phyloP scores from a whole-genome alignment of 768 basidiomycete genomes.

The Crucibulum laeve region DNA sequence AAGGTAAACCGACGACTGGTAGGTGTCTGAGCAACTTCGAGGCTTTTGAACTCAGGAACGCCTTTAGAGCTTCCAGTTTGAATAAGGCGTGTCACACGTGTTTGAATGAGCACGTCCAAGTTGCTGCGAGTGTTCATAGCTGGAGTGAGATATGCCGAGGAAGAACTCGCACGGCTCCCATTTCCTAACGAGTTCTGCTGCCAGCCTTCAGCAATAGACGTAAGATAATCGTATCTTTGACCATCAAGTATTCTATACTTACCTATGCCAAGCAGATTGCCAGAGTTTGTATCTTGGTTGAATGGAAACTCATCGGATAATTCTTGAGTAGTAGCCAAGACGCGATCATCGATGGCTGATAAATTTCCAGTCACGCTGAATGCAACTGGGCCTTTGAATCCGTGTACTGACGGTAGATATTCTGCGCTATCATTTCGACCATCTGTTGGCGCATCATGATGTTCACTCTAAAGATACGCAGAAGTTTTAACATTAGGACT shows the following conservation, averaged over 20 bases:
- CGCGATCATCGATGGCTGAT: constrained; percentile 18
- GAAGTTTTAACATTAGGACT: too few relatives aligned
- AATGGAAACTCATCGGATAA: constrained; percentile 25
- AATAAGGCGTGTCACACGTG: constrained; percentile 12
- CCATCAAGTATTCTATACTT: neutral
- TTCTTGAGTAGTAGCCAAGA: constrained; percentile 21
- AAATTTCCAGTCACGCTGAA: constrained; percentile 20
- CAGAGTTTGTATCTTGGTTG: constrained; percentile 30
- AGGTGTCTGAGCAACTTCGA: too few relatives aligned
- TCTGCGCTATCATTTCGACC: constrained; percentile 23
- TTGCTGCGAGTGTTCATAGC: constrained; percentile 17
- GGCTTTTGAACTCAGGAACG: too few relatives aligned
- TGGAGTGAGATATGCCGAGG: constrained; percentile 19
- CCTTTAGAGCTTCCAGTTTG: too few relatives aligned
- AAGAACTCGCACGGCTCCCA: constrained; percentile 16
- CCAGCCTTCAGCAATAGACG: constrained; percentile 12
- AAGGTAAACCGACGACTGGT: too few relatives aligned
- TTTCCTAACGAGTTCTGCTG: constrained; percentile 11
- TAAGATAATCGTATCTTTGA: neutral
- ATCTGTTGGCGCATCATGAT: constrained; percentile 20
- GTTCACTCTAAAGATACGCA: too few relatives aligned
- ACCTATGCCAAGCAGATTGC: constrained; percentile 29
- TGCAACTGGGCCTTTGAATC: constrained; percentile 14
- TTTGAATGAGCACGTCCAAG: constrained; percentile 16
- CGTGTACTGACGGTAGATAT: constrained; percentile 23